Base-by-base conservation (phyloP, 768 basidiomycete genomes). In the Lentinula sp. region DNA sequence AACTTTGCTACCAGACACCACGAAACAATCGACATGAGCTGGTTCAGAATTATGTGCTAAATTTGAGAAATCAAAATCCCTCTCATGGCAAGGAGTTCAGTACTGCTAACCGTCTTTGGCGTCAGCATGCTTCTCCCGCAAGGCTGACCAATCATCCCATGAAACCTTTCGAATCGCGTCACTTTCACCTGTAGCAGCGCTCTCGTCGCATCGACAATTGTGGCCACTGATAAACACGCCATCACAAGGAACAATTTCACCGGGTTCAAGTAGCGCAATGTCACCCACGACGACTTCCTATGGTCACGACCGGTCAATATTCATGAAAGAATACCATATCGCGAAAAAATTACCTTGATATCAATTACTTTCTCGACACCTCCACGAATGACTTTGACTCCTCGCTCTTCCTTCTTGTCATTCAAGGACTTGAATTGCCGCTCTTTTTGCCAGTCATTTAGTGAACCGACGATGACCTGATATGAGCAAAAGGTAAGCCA, bases 381-480 rank as follows among this genome's bases (percentile, higher is more conserved):
- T 59, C 83, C 76, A 11, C 94, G 86, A 62, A 93, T 87, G 56
- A 89, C 87, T 73, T 94, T 94, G 66, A 94, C 86, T 5, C 82
- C 84, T 31, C 97, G 90, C 66, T 96, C 97, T 60, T 98, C 96
- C 74, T 96, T 96, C 74, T 95, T 90, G 66, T 90, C 91, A 69
- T 98, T 98, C 45, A 99, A 82, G 18, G 78, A 80, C 67, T 88
- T 86, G 78, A 99, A 99, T 74, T 98, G 97, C 1, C 87, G 87
- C 73, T 99, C 97, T 74, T 98, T 98, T 74, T 98, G 95, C 89
- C 92, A 99, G 73, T 99, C 97, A 68, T 98, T 98, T 48, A 98
- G 65, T 11, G 95, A 94, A 34, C 96, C 96, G 60, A 99, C 96
- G 46, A 93, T 67, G 61, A 93, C 88, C 88, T 90, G 40, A 8